Evolutionary conservation across 495 filamentous ascomycete species (phyloP).

Genomic region (Penicillium verhagenii): DNA sequence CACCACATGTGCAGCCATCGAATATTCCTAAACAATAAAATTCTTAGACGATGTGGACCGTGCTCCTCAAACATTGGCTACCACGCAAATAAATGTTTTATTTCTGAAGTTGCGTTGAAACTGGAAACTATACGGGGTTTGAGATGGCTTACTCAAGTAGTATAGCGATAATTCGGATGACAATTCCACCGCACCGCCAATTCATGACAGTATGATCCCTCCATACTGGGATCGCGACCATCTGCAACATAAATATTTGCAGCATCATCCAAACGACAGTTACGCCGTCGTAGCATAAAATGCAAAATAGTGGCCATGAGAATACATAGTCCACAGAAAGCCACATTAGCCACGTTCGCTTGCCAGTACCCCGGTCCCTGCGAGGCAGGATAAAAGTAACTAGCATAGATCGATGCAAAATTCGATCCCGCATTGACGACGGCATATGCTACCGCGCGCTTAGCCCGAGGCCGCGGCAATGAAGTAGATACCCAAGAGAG

Average conservation of each 20-base stretch:
- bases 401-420: slow-evolving; percentile 40
- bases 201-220: slow-evolving; percentile 5
- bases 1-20: too few species aligned
- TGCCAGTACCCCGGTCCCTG: slow-evolving; percentile 17
- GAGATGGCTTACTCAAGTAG: neutral
- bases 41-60: too few species aligned
- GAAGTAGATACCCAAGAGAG: slow-evolving; percentile 45
- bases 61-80: too few species aligned
- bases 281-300: slow-evolving; percentile 3
- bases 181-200: slow-evolving; percentile 12
- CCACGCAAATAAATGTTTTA: too few species aligned
- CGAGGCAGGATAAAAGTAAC: slow-evolving; percentile 36
- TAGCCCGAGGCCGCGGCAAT: slow-evolving; percentile 43
- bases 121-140: too few species aligned
- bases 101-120: too few species aligned
- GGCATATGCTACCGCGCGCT: slow-evolving; percentile 43
- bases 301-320: slow-evolving; percentile 12
- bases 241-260: slow-evolving; percentile 4
- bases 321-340: slow-evolving; percentile 11
- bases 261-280: slow-evolving; percentile 7
- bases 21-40: too few species aligned
- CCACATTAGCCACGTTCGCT: slow-evolving; percentile 15
- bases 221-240: slow-evolving; percentile 1
- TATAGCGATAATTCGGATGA: slow-evolving; percentile 11
- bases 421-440: slow-evolving; percentile 41